phyloP scores from a whole-genome alignment of 2,329 filamentous ascomycete species.

The Penicillium sp. region DNA sequence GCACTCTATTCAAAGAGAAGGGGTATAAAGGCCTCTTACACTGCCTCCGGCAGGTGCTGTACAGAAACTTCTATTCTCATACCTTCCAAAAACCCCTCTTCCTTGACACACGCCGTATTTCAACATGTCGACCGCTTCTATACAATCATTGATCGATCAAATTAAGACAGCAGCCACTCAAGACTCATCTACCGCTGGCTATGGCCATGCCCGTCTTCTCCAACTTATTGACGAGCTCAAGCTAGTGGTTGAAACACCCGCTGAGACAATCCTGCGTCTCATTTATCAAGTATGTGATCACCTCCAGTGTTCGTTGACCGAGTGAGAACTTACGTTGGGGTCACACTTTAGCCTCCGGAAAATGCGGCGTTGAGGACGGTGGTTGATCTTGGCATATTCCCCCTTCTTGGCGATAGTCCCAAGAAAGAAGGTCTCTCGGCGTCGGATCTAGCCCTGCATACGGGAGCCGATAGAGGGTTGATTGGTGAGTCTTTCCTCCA shows the following conservation, averaged over 20 bases:
- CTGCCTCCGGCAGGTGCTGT: not conserved
- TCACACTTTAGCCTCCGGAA: constrained; percentile 28
- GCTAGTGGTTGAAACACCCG: constrained; percentile 30
- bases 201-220: constrained; percentile 17
- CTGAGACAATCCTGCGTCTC: constrained; percentile 32
- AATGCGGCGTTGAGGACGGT: constrained; percentile 35
- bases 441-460: constrained; percentile 26
- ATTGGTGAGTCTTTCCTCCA: constrained; percentile 25
- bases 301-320: not conserved
- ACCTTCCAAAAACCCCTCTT: not conserved
- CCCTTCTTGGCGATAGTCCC: constrained; percentile 21
- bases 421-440: constrained; percentile 26
- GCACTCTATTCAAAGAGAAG: not conserved
- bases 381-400: constrained; percentile 32
- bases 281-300: constrained; percentile 32
- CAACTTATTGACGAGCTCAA: constrained; percentile 21
- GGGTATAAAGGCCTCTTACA: not conserved
- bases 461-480: constrained; percentile 30
- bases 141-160: constrained; percentile 4
- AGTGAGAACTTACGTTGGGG: not conserved
- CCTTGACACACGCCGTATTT: not conserved
- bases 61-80: not conserved
- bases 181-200: not conserved
- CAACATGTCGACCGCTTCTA: constrained; percentile 2
- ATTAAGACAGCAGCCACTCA: constrained; percentile 6